Percentiles rank a stretch among this genome's conserved stretches.
These are phyloP conservation scores for Trichocomaceae sp. DNA, from an alignment of 2,329 filamentous ascomycete species.

Conservation along the genomic window DNA sequence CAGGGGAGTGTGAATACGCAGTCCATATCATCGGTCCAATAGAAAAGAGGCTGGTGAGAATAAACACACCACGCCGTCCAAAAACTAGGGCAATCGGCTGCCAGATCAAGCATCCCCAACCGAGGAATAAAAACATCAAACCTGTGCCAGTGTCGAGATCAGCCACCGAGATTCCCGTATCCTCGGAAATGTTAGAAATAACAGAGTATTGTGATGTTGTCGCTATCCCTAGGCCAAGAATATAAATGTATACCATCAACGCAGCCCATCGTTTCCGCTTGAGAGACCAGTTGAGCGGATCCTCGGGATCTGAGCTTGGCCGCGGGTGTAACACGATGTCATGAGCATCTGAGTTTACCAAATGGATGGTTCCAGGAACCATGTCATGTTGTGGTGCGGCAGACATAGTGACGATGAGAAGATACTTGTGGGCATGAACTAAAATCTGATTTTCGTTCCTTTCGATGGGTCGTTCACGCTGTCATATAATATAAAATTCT, in stretches of 20 bases:
- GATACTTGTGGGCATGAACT: neutral
- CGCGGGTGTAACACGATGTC: slow-evolving; percentile 16
- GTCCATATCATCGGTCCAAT: neutral
- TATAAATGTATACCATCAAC: neutral
- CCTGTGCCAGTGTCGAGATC: neutral
- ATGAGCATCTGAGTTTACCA: neutral
- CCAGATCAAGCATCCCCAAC: neutral
- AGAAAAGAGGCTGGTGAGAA: neutral
- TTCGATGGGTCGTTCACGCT: neutral
- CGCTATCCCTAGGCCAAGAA: neutral
- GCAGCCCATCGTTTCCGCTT: neutral
- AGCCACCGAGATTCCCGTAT: neutral
- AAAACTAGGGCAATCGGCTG: neutral
- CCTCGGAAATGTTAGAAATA: neutral
- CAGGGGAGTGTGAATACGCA: neutral
- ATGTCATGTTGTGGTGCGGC: neutral
- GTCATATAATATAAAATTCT: no score
- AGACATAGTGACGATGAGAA: neutral
- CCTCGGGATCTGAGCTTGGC: slow-evolving; percentile 12
- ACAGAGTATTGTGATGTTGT: neutral
- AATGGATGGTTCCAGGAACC: neutral
- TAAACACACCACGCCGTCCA: neutral
- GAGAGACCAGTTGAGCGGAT: neutral
- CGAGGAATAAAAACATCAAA: neutral
- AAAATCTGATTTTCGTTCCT: neutral